Conservation (phyloP, 306 rosid genomes). For the Begonia peltatifolia region DNA sequence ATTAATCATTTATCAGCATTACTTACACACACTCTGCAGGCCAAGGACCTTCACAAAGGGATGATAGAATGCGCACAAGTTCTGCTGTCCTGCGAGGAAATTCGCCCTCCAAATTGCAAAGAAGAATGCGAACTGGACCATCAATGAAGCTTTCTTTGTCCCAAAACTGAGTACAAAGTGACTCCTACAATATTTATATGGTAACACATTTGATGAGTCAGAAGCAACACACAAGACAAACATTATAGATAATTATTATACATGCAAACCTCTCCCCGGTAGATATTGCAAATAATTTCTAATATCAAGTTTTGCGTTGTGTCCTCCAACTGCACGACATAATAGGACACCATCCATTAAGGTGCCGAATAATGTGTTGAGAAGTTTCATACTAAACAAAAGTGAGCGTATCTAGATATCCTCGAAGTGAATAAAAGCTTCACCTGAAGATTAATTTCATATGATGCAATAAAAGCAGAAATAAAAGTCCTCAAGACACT, state of each 20-base stretch:
- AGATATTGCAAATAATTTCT: conserved; percentile 81
- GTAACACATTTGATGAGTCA: conserved; percentile 8
- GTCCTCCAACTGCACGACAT: conserved; percentile 51
- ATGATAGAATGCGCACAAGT: conserved; percentile 60
- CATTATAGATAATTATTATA: conserved; percentile 10
- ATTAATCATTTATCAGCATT: not conserved
- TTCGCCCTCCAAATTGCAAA: conserved; percentile 69
- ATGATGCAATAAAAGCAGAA: conserved; percentile 87
- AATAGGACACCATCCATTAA: conserved; percentile 12
- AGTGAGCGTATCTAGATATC: conserved; percentile 7
- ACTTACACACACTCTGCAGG: conserved; percentile 95
- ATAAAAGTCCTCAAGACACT: conserved; percentile 81
- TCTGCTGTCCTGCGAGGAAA: conserved; percentile 66
- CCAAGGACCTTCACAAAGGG: conserved; percentile 93
- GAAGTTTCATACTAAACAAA: not conserved
- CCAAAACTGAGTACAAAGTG: conserved; percentile 93
- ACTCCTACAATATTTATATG: conserved; percentile 51
- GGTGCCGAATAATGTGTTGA: no score
- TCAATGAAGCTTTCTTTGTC: conserved; percentile 81
- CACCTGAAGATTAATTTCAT: conserved; percentile 84
- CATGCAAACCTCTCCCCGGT: conserved; percentile 92
- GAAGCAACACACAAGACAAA: conserved; percentile 11
- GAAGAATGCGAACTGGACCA: conserved; percentile 78
- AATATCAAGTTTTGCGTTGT: conserved; percentile 38
- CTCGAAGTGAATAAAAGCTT: conserved; percentile 10